phyloP scores from a whole-genome alignment of 345 rosid genomes.

The Balakata baccata region DNA sequence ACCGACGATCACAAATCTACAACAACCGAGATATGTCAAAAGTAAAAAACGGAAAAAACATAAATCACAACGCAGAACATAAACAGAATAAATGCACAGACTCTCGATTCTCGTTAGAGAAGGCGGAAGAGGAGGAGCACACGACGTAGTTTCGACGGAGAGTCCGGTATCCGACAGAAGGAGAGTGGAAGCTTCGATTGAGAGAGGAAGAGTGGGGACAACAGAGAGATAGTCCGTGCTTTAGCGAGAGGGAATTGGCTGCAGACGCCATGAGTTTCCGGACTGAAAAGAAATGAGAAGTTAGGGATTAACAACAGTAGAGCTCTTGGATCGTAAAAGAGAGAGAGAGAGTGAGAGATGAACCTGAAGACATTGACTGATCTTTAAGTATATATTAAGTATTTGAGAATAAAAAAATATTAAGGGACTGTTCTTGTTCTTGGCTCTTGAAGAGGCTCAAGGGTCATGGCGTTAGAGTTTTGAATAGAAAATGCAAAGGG shows the following conservation, averaged over 20 bases:
- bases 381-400: not conserved
- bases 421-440: not conserved
- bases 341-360: not conserved
- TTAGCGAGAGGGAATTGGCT: constrained; percentile 46
- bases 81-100: constrained; percentile 18
- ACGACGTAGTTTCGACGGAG: constrained; percentile 50
- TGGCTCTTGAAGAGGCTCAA: constrained; percentile 10
- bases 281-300: constrained; percentile 27
- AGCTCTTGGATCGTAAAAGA: not conserved
- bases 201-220: constrained; percentile 53
- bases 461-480: not conserved
- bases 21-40: not conserved
- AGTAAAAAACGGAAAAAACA: not conserved
- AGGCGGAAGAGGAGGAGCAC: constrained; percentile 47
- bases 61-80: not conserved
- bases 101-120: constrained; percentile 66
- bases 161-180: constrained; percentile 41
- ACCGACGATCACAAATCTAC: constrained; percentile 80
- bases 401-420: not conserved
- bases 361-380: constrained; percentile 1
- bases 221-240: constrained; percentile 56
- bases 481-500: not conserved
- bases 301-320: not conserved
- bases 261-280: constrained; percentile 57
- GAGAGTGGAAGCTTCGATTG: constrained; percentile 32